phyloP scores from a whole-genome alignment of 768 basidiomycete genomes.

The Boletus rubroflammeus region DNA sequence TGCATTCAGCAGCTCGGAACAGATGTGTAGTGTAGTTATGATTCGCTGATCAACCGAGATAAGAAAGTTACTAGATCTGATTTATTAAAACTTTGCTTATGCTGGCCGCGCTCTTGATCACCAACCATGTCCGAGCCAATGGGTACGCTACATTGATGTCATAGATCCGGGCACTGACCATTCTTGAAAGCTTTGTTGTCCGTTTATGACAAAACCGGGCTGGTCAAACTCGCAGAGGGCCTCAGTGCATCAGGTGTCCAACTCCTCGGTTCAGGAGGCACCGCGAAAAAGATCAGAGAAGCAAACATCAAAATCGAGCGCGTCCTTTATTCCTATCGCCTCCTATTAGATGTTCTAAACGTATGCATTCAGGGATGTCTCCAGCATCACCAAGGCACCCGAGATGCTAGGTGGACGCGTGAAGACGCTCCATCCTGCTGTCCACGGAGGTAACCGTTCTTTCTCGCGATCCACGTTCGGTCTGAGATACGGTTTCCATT shows the following conservation, averaged over 20 bases:
- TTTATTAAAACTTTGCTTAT: background rate
- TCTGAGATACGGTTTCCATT: conserved; percentile 2
- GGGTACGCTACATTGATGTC: conserved; percentile 16
- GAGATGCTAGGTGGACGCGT: conserved; percentile 99
- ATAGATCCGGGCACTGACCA: background rate
- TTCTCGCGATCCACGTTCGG: background rate
- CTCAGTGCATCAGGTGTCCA: conserved; percentile 78
- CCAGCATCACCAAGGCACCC: conserved; percentile 94
- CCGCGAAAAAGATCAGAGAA: conserved; percentile 96
- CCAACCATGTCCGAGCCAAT: conserved; percentile 27
- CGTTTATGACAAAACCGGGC: conserved; percentile 92
- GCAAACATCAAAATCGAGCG: conserved; percentile 88
- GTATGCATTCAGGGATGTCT: conserved; percentile 72
- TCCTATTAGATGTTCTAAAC: conserved; percentile 8
- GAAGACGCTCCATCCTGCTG: conserved; percentile 96
- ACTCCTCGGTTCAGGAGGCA: conserved; percentile 93
- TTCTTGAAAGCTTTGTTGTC: conserved; percentile 72
- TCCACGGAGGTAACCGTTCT: conserved; percentile 78
- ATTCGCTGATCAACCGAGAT: conserved; percentile 17
- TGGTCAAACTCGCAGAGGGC: conserved; percentile 86
- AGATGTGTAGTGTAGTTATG: conserved; percentile 3
- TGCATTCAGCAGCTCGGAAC: background rate
- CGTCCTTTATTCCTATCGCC: conserved; percentile 33
- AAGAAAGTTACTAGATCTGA: conserved; percentile 8
- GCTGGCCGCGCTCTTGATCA: conserved; percentile 6